Conservation (phyloP, 371 early-diverging fungal species). For the Capniomyces stellatus region DNA sequence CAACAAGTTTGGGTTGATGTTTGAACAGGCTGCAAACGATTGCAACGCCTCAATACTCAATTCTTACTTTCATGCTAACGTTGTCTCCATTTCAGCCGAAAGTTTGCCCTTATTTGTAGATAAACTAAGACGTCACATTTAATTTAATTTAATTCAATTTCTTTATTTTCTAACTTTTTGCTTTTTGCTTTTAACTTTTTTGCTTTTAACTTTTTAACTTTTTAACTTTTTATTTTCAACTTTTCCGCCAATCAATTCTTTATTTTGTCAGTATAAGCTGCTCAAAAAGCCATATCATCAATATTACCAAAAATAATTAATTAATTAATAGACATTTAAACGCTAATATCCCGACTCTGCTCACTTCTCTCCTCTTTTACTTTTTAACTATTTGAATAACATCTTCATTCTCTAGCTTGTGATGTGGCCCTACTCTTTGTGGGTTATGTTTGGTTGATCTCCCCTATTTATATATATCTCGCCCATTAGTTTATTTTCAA, state of each 20-base stretch:
- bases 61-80: constrained; percentile 1
- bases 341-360: not conserved
- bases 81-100: not conserved
- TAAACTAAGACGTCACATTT: not conserved
- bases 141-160: no score
- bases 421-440: constrained; percentile 88
- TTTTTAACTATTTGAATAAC: constrained; percentile 88
- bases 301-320: not conserved
- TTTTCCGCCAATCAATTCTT: no score
- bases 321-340: not conserved
- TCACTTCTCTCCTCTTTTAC: constrained; percentile 2
- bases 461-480: constrained; percentile 30
- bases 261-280: no score
- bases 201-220: no score
- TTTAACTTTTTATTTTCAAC: no score
- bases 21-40: constrained; percentile 39
- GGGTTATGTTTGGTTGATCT: constrained; percentile 89
- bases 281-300: not conserved
- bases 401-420: constrained; percentile 91
- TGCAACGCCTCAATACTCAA: not conserved
- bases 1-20: constrained; percentile 52
- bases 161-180: no score
- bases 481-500: no score
- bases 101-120: not conserved
- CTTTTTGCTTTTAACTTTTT: no score